phyloP scores from a whole-genome alignment of 305 asterid genomes.

The Fraxinus nigra region DNA sequence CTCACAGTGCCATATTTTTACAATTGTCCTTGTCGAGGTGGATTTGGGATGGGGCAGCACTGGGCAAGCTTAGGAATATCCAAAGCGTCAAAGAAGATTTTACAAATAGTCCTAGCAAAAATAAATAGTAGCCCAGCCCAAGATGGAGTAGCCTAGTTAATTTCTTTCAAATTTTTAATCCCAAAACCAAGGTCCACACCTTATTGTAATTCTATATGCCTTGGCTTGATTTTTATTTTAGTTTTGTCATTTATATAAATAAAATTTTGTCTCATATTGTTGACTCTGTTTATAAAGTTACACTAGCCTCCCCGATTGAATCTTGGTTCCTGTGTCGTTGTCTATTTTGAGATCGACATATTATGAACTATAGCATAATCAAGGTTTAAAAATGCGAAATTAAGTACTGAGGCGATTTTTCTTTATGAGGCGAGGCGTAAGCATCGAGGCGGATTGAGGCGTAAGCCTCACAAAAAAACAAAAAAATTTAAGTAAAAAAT shows the following conservation, averaged over 20 bases:
- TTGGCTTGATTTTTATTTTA: background rate
- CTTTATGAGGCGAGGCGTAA: too few relatives aligned
- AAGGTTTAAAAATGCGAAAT: too few relatives aligned
- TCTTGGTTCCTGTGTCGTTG: background rate
- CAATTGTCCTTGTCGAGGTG: background rate
- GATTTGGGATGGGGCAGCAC: background rate
- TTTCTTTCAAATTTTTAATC: background rate
- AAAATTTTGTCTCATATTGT: background rate
- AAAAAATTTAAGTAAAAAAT: too few relatives aligned
- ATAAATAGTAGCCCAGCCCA: background rate
- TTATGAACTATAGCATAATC: background rate
- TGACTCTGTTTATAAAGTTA: background rate
- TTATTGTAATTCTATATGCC: background rate
- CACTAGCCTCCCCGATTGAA: background rate
- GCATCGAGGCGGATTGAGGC: rapidly evolving
- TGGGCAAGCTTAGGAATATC: background rate
- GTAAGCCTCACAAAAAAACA: too few relatives aligned
- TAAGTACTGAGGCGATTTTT: too few relatives aligned
- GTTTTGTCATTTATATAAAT: too few relatives aligned
- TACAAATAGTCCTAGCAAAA: background rate
- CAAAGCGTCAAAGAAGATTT: background rate
- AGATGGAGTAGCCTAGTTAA: background rate
- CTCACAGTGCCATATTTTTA: background rate
- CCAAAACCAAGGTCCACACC: background rate
- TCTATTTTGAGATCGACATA: background rate